These are phyloP conservation scores for Tulasnella calospora DNA, from an alignment of 768 basidiomycete species.

Conservation along the genomic window DNA sequence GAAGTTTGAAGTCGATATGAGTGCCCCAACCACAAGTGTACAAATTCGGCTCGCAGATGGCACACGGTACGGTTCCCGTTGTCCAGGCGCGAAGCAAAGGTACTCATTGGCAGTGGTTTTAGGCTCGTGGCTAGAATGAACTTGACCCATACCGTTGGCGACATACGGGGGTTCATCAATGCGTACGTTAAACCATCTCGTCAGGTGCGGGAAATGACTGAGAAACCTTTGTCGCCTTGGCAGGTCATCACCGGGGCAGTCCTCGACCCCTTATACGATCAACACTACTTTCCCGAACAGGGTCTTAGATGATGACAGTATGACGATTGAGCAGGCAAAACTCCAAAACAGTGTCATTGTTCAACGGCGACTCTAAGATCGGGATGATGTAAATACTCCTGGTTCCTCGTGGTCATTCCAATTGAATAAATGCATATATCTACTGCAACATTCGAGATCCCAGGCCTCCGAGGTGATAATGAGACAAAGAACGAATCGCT, in stretches of 20 bases:
- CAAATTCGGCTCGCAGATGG: constrained; percentile 91
- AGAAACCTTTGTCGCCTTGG: not conserved
- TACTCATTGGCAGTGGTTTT: not conserved
- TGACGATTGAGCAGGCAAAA: constrained; percentile 67
- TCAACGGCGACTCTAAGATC: constrained; percentile 44
- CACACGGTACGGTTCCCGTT: constrained; percentile 53
- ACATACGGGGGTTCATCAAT: constrained; percentile 82
- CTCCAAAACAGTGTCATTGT: constrained; percentile 79
- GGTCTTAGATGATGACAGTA: constrained; percentile 55
- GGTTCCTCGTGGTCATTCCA: not conserved
- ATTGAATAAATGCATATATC: not conserved
- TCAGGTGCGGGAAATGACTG: not conserved
- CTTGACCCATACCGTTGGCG: constrained; percentile 78
- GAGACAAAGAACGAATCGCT: too few relatives aligned
- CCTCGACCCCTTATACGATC: constrained; percentile 61
- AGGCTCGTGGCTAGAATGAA: constrained; percentile 87
- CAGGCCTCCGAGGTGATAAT: not conserved
- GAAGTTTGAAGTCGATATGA: constrained; percentile 76
- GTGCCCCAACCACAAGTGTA: constrained; percentile 76
- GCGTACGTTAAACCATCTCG: constrained; percentile 51
- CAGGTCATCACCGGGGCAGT: constrained; percentile 66
- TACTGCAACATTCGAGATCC: not conserved
- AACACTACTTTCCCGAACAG: constrained; percentile 86
- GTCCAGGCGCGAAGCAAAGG: not conserved
- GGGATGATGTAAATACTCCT: not conserved